These are phyloP conservation scores for Leishmania gerbilli DNA, from an alignment of 208 protist species.

Conservation along the genomic window DNA sequence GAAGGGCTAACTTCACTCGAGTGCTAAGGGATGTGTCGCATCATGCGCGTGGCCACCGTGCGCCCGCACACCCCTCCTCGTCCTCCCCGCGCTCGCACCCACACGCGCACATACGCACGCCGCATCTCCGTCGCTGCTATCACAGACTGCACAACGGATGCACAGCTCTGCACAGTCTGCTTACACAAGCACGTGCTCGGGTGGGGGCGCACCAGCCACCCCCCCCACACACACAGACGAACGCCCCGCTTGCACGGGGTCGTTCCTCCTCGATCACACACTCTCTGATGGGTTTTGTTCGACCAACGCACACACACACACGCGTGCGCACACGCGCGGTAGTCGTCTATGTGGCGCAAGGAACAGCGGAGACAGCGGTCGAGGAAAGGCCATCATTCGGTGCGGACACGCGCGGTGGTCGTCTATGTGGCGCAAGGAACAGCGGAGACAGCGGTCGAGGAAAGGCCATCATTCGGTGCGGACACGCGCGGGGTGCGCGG, in stretches of 20 bases:
- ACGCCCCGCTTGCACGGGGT: background rate
- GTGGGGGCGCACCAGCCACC: no score
- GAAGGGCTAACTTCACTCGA: conserved; percentile 31
- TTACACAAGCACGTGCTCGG: no score
- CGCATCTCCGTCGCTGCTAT: conserved; percentile 34
- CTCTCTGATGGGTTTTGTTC: conserved; percentile 1
- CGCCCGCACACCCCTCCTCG: background rate
- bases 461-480: background rate
- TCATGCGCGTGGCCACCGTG: conserved; percentile 13
- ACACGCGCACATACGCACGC: background rate
- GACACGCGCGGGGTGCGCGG: background rate
- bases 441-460: background rate
- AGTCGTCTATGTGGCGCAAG: background rate
- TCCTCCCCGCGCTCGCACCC: no score
- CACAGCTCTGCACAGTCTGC: no score
- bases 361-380: background rate
- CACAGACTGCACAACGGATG: conserved; percentile 16
- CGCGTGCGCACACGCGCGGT: background rate
- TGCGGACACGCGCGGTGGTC: background rate
- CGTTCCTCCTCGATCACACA: background rate
- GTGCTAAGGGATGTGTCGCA: conserved; percentile 14
- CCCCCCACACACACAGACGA: background rate
- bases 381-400: background rate
- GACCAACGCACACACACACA: background rate
- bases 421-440: background rate